Conservation (phyloP, 106 monocot genomes). For the Dioscorea dumetorum region DNA sequence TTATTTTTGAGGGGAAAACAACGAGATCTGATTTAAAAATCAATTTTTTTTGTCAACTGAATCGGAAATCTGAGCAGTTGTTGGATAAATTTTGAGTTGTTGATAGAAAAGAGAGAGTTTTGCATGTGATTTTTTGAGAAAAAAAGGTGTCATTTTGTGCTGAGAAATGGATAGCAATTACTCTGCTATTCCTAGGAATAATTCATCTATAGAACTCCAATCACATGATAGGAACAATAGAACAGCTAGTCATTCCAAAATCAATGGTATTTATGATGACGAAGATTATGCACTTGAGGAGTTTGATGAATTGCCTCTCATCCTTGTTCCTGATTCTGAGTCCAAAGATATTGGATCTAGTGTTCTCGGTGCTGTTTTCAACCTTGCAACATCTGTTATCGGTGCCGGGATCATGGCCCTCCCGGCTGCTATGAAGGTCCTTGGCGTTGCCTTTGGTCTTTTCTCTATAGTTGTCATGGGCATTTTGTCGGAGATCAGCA, state of each 20-base stretch:
- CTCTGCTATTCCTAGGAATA: conserved; percentile 14
- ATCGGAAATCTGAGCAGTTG: too few species aligned
- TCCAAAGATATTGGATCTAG: conserved; percentile 26
- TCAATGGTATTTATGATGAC: conserved; percentile 7
- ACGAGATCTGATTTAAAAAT: too few species aligned
- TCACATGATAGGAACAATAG: background rate
- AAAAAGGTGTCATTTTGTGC: background rate
- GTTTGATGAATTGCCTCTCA: conserved; percentile 51
- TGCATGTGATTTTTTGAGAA: too few species aligned
- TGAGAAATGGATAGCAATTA: conserved; percentile 30
- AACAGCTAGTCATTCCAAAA: background rate
- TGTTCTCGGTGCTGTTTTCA: conserved; percentile 72
- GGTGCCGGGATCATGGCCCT: conserved; percentile 96
- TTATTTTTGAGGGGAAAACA: too few species aligned
- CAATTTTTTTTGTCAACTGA: too few species aligned
- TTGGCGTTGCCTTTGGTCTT: conserved; percentile 53
- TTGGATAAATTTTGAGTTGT: too few species aligned
- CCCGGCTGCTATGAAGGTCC: conserved; percentile 81
- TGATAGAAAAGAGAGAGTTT: too few species aligned
- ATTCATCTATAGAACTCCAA: conserved; percentile 44
- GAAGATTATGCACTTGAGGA: conserved; percentile 10
- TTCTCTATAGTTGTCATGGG: conserved; percentile 61
- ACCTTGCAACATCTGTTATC: conserved; percentile 84
- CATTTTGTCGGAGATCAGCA: conserved; percentile 67
- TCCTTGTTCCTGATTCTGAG: background rate